phyloP scores from a whole-genome alignment of 139 green algal species.

The Mesostigma viride region DNA sequence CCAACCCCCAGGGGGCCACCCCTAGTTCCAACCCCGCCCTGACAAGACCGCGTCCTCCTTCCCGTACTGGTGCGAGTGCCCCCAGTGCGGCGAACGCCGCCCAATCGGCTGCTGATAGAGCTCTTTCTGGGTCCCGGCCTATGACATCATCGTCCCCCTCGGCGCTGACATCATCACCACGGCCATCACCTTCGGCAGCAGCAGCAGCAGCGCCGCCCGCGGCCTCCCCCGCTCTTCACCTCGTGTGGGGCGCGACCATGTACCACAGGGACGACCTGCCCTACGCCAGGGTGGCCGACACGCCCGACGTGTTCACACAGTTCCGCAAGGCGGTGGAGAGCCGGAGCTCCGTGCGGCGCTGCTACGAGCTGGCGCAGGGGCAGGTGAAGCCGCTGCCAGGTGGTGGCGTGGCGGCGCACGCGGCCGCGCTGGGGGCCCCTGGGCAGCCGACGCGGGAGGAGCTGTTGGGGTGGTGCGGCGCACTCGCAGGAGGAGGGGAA shows the following conservation, averaged over 20 bases:
- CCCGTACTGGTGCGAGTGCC: too few relatives aligned
- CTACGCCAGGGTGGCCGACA: slow-evolving; percentile 39
- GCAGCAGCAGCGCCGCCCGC: too few relatives aligned
- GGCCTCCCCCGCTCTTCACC: too few relatives aligned
- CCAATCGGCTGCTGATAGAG: neutral
- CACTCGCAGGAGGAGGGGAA: too few relatives aligned
- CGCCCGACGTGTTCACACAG: slow-evolving; percentile 80
- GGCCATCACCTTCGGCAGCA: too few relatives aligned
- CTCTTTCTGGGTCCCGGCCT: neutral
- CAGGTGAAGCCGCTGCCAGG: neutral
- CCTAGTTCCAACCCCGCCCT: neutral
- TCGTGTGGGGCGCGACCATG: slow-evolving; percentile 51
- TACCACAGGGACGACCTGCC: slow-evolving; percentile 88
- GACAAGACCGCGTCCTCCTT: too few relatives aligned
- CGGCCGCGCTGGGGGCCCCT: slow-evolving; percentile 12
- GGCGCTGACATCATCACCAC: neutral
- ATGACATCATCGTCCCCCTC: neutral
- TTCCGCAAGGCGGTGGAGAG: slow-evolving; percentile 56
- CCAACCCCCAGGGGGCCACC: neutral
- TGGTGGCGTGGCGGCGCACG: slow-evolving; percentile 10
- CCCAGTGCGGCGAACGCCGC: too few relatives aligned
- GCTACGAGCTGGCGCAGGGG: neutral
- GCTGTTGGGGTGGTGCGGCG: too few relatives aligned
- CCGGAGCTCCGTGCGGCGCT: too few relatives aligned
- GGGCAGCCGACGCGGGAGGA: too few relatives aligned